Conservation (phyloP, 805 yeast species). For the Dipodascus albidus region DNA sequence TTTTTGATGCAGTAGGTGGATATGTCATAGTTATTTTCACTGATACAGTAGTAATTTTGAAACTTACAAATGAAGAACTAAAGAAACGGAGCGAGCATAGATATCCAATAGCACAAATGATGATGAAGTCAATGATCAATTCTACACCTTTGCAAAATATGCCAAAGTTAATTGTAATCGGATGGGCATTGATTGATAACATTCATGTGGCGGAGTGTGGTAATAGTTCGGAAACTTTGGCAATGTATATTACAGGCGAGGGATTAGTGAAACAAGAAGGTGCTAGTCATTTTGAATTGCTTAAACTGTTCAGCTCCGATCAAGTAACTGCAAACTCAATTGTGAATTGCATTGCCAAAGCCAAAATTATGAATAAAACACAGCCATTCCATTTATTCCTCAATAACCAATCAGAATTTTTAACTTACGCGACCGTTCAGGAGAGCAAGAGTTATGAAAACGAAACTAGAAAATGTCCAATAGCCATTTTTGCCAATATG, state of each 20-base stretch:
- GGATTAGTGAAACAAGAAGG: conserved; percentile 14
- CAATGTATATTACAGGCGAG: conserved; percentile 21
- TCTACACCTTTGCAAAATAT: conserved; percentile 57
- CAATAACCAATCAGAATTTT: conserved; percentile 23
- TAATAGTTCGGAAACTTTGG: conserved; percentile 19
- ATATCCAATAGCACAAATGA: conserved; percentile 52
- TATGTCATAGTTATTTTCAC: conserved; percentile 69
- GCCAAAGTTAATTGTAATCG: conserved; percentile 57
- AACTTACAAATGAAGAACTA: conserved; percentile 35
- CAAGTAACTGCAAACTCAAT: conserved; percentile 29
- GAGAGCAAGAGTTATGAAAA: conserved; percentile 24
- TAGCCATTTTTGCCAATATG: conserved; percentile 56
- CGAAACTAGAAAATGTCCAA: conserved; percentile 38
- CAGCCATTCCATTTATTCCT: conserved; percentile 83
- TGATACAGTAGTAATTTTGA: conserved; percentile 59
- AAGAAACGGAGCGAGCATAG: conserved; percentile 25
- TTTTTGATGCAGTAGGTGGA: conserved; percentile 39
- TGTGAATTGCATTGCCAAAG: conserved; percentile 50
- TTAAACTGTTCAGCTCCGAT: conserved; percentile 17
- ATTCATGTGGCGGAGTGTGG: conserved; percentile 39
- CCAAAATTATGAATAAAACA: conserved; percentile 61
- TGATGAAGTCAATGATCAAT: conserved; percentile 84
- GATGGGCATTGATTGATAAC: conserved; percentile 54
- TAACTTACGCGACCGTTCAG: conserved; percentile 26
- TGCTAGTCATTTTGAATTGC: conserved; percentile 14